phyloP scores from a whole-genome alignment of 805 yeast species.

The Kazachstania psychrophila region DNA sequence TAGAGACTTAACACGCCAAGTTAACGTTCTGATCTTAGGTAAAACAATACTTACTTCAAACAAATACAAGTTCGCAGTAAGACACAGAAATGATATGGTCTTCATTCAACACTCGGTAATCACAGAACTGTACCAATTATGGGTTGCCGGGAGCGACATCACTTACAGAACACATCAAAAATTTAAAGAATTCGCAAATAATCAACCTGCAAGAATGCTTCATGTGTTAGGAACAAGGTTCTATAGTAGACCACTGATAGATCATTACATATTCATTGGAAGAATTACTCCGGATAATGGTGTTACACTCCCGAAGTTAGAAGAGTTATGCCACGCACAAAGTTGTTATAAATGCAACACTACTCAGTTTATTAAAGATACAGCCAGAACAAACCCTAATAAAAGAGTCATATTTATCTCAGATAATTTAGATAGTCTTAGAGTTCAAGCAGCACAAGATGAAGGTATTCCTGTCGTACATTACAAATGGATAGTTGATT shows the following conservation, averaged over 20 bases:
- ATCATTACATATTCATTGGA: constrained; percentile 25
- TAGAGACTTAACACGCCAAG: constrained; percentile 53
- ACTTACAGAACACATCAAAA: constrained; percentile 7
- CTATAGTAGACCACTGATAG: constrained; percentile 15
- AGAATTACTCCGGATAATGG: constrained; percentile 9
- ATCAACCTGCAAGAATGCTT: constrained; percentile 9
- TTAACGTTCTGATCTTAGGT: constrained; percentile 52
- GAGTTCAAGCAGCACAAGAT: constrained; percentile 32
- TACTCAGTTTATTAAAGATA: constrained; percentile 12
- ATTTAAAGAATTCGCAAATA: constrained; percentile 1
- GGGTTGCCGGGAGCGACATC: constrained; percentile 27
- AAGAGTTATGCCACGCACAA: constrained; percentile 9
- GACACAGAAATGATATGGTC: constrained; percentile 22
- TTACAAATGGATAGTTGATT: constrained; percentile 37
- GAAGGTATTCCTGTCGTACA: constrained; percentile 35
- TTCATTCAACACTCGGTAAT: constrained; percentile 15
- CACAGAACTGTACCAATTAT: constrained; percentile 21
- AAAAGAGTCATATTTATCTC: constrained; percentile 20
- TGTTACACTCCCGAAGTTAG: constrained; percentile 5
- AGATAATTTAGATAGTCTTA: constrained; percentile 20
- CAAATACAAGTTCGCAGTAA: constrained; percentile 24
- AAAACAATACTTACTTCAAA: constrained; percentile 28
- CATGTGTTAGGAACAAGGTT: constrained; percentile 11
- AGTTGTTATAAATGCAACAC: constrained; percentile 15
- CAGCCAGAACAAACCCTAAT: constrained; percentile 4